Conservation (phyloP, 2,329 filamentous ascomycete genomes). For the Talaromyces islandicus region DNA sequence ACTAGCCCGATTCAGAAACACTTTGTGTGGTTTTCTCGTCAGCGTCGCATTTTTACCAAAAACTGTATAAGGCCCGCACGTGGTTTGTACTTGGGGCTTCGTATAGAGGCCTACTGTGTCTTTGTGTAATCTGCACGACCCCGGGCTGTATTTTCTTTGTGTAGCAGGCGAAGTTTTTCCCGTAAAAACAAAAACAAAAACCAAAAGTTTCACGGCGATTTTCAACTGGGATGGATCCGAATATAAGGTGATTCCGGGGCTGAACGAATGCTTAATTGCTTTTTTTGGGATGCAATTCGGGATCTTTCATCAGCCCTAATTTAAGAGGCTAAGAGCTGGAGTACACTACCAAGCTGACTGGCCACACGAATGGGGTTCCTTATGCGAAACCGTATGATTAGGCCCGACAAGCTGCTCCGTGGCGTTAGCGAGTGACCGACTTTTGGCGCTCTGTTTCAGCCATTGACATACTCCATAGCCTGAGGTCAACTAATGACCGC, state of each 20-base stretch:
- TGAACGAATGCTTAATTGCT: no score
- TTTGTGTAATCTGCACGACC: background rate
- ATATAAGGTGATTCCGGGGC: no score
- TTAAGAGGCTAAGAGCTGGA: background rate
- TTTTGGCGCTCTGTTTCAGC: background rate
- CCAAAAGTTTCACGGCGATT: background rate
- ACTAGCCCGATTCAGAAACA: background rate
- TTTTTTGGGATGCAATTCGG: background rate
- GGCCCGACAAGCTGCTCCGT: background rate
- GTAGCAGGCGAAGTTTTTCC: background rate
- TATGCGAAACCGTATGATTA: background rate
- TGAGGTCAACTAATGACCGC: background rate
- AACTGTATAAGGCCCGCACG: background rate
- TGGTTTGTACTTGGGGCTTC: background rate
- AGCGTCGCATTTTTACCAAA: background rate
- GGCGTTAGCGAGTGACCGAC: background rate
- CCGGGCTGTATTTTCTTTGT: background rate
- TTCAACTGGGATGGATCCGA: background rate
- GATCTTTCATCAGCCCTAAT: background rate
- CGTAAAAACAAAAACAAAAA: background rate
- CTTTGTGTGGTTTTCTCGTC: background rate
- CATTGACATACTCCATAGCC: background rate
- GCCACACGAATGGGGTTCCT: background rate
- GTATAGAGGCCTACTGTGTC: background rate
- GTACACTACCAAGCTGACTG: background rate